phyloP scores from a whole-genome alignment of 176 grass and related monocot species.

The Aegilops tauschii region DNA sequence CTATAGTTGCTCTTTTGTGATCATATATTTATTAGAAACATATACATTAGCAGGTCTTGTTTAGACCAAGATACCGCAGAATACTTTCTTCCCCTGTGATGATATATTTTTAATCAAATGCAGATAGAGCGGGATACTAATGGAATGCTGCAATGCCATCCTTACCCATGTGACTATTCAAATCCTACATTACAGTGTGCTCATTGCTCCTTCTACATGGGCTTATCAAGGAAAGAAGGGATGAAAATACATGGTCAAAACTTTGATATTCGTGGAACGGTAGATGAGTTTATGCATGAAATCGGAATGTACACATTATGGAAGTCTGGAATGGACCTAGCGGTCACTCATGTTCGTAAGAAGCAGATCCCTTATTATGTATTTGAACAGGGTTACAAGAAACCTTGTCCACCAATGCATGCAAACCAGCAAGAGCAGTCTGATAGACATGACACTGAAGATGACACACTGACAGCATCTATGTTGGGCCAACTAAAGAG shows the following conservation, averaged over 20 bases:
- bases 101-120: slow-evolving; percentile 36
- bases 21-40: neutral
- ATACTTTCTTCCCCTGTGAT: neutral
- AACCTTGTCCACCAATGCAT: slow-evolving; percentile 37
- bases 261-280: slow-evolving; percentile 94
- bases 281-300: slow-evolving; percentile 81
- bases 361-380: slow-evolving; percentile 75
- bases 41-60: neutral
- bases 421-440: slow-evolving; percentile 45
- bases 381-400: slow-evolving; percentile 81
- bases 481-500: slow-evolving; percentile 30
- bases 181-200: slow-evolving; percentile 66
- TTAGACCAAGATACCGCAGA: neutral
- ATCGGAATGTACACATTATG: slow-evolving; percentile 80
- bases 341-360: slow-evolving; percentile 78
- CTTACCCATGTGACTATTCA: slow-evolving; percentile 83
- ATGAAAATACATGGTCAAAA: slow-evolving; percentile 63
- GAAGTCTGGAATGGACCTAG: slow-evolving; percentile 85
- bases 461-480: slow-evolving; percentile 16
- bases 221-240: slow-evolving; percentile 83
- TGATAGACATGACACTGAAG: slow-evolving; percentile 49
- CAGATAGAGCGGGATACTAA: slow-evolving; percentile 95
- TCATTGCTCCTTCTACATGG: slow-evolving; percentile 92
- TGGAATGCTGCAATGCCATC: slow-evolving; percentile 85
- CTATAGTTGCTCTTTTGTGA: neutral